A percentile compares a stretch with the other conserved stretches of the same genome.
Evolutionary conservation across 306 rosid species (phyloP).

Genomic region (Pyrus bretschneideri): DNA sequence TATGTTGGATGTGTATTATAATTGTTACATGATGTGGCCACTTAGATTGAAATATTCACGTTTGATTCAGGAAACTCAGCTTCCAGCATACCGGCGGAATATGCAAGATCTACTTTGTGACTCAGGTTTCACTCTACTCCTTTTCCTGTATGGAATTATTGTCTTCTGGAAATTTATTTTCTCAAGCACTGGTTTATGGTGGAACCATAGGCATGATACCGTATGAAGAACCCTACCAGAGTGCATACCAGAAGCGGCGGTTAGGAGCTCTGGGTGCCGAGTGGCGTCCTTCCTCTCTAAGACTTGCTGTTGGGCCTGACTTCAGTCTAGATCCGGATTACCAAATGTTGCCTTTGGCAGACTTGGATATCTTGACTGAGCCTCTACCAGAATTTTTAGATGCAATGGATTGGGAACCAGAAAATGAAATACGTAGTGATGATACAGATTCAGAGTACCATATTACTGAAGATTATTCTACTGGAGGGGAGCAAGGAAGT

Average conservation of each 20-base stretch:
- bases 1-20: not conserved
- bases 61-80: constrained; percentile 83
- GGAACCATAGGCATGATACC: constrained; percentile 75
- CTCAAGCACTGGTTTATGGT: constrained; percentile 31
- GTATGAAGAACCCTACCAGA: constrained; percentile 95
- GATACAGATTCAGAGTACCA: constrained; percentile 92
- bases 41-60: constrained; percentile 16
- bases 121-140: constrained; percentile 58
- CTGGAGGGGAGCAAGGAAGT: constrained; percentile 74
- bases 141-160: not conserved
- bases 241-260: constrained; percentile 77
- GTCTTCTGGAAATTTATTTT: constrained; percentile 9
- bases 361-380: constrained; percentile 66
- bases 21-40: not conserved
- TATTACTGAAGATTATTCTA: constrained; percentile 61
- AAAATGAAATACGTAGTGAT: constrained; percentile 71
- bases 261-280: constrained; percentile 89
- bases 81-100: constrained; percentile 77
- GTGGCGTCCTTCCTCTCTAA: constrained; percentile 82
- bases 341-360: constrained; percentile 89
- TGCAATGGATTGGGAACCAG: constrained; percentile 93
- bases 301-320: constrained; percentile 84
- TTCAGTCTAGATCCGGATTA: constrained; percentile 81
- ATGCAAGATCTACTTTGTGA: constrained; percentile 93
- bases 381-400: constrained; percentile 80